These are phyloP conservation scores for Mortierella polycephala DNA, from an alignment of 371 early-diverging fungal species.

Conservation along the genomic window DNA sequence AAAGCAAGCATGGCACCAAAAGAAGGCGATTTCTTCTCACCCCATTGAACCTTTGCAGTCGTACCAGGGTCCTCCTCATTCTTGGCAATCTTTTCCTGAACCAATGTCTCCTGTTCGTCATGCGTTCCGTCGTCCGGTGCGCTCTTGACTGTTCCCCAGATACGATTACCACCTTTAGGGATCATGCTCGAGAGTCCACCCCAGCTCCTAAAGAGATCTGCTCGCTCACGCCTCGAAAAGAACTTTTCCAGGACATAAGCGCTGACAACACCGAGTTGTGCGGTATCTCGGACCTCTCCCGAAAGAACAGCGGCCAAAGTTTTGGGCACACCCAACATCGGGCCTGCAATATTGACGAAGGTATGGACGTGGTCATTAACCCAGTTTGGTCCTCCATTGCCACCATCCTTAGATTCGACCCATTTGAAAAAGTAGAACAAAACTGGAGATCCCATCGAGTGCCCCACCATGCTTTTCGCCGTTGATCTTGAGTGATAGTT, in stretches of 20 bases:
- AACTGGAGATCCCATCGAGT: slow-evolving; percentile 77
- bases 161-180: slow-evolving; percentile 86
- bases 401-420: slow-evolving; percentile 83
- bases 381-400: slow-evolving; percentile 84
- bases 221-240: slow-evolving; percentile 83
- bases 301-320: slow-evolving; percentile 79
- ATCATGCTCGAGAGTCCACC: slow-evolving; percentile 80
- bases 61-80: slow-evolving; percentile 20
- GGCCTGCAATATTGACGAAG: slow-evolving; percentile 89
- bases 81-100: slow-evolving; percentile 31
- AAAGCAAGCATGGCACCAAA: slow-evolving; percentile 40
- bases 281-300: slow-evolving; percentile 91
- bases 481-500: slow-evolving; percentile 60
- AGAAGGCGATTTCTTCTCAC: slow-evolving; percentile 24
- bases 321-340: slow-evolving; percentile 92
- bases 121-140: slow-evolving; percentile 75
- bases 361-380: slow-evolving; percentile 84
- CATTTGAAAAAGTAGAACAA: slow-evolving; percentile 92
- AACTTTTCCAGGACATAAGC: slow-evolving; percentile 87
- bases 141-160: slow-evolving; percentile 79
- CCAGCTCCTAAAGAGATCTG: slow-evolving; percentile 87
- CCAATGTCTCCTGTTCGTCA: slow-evolving; percentile 40
- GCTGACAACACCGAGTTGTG: slow-evolving; percentile 82
- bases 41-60: slow-evolving; percentile 9
- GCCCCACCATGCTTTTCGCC: slow-evolving; percentile 72